Percentiles rank a stretch among this genome's conserved stretches.
These are phyloP conservation scores for Pseudocercospora vitis DNA, from an alignment of 2,329 filamentous ascomycete species.

Conservation along the genomic window DNA sequence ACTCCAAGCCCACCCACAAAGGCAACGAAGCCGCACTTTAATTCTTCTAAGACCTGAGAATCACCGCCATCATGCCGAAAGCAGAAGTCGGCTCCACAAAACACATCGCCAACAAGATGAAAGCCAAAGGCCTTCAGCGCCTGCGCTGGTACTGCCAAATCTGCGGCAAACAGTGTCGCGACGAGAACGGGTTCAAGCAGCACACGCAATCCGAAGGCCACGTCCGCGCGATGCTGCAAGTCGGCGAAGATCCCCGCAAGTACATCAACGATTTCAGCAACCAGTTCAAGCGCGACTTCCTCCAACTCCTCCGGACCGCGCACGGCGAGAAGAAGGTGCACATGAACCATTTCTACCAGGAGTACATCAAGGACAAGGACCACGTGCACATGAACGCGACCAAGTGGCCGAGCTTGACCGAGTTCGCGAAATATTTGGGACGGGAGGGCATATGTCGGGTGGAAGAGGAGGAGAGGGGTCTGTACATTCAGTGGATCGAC, in stretches of 20 bases:
- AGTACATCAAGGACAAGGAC: constrained; percentile 83
- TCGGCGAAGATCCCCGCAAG: constrained; percentile 84
- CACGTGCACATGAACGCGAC: constrained; percentile 95
- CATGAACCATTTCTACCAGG: constrained; percentile 92
- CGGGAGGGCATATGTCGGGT: constrained; percentile 85
- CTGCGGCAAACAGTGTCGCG: constrained; percentile 73
- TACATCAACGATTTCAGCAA: constrained; percentile 78
- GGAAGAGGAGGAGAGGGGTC: constrained; percentile 82
- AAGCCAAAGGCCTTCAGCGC: constrained; percentile 73
- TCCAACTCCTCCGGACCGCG: constrained; percentile 72
- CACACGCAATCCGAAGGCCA: constrained; percentile 84
- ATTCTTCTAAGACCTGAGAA: background rate
- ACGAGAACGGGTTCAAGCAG: constrained; percentile 84
- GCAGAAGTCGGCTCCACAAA: constrained; percentile 93
- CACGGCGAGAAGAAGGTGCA: constrained; percentile 90
- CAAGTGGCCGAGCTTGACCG: constrained; percentile 80
- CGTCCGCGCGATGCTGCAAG: constrained; percentile 82
- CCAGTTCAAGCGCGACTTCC: constrained; percentile 78
- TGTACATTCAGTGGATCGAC: constrained; percentile 89
- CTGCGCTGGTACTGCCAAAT: constrained; percentile 87
- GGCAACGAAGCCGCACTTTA: constrained; percentile 15
- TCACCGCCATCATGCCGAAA: constrained; percentile 69
- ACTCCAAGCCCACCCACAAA: background rate
- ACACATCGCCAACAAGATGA: constrained; percentile 85
- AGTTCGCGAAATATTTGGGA: constrained; percentile 85